phyloP scores from a whole-genome alignment of 495 filamentous ascomycete genomes.

The Chaetomium fimeti region DNA sequence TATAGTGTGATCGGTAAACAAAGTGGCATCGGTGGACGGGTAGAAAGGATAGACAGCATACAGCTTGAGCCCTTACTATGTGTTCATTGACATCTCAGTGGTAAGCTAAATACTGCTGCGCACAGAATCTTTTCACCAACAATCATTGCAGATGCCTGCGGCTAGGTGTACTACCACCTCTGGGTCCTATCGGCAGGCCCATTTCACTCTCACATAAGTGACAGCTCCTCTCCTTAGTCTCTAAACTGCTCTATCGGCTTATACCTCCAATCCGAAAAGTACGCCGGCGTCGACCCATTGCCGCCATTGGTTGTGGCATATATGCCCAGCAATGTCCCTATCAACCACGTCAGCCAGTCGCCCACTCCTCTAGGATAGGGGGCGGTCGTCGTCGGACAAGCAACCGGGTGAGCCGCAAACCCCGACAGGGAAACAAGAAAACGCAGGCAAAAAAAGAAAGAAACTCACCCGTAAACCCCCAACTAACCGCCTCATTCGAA shows the following conservation, averaged over 20 bases:
- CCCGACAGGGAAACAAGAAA: not conserved
- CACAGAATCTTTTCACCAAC: not conserved
- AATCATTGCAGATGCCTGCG: not conserved
- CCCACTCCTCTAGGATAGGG: not conserved
- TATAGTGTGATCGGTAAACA: no score
- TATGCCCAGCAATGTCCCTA: conserved; percentile 45
- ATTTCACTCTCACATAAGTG: not conserved
- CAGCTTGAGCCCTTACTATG: not conserved
- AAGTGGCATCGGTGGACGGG: no score
- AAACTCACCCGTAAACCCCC: conserved; percentile 51
- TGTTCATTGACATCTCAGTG: not conserved
- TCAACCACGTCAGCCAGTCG: conserved; percentile 2
- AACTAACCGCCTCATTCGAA: conserved; percentile 46
- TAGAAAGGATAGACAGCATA: not conserved
- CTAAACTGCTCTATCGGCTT: conserved; percentile 43
- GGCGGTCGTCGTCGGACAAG: not conserved
- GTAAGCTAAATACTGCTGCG: not conserved
- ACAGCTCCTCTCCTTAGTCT: conserved; percentile 23
- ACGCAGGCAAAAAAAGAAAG: not conserved
- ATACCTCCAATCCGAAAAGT: conserved; percentile 51
- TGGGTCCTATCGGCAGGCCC: not conserved
- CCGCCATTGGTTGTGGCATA: conserved; percentile 56
- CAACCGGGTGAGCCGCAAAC: no score
- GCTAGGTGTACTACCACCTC: not conserved
- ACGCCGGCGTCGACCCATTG: conserved; percentile 41